Evolutionary conservation across 352 stramenopile species (phyloP).

Genomic region (Globisporangium viniferum): DNA sequence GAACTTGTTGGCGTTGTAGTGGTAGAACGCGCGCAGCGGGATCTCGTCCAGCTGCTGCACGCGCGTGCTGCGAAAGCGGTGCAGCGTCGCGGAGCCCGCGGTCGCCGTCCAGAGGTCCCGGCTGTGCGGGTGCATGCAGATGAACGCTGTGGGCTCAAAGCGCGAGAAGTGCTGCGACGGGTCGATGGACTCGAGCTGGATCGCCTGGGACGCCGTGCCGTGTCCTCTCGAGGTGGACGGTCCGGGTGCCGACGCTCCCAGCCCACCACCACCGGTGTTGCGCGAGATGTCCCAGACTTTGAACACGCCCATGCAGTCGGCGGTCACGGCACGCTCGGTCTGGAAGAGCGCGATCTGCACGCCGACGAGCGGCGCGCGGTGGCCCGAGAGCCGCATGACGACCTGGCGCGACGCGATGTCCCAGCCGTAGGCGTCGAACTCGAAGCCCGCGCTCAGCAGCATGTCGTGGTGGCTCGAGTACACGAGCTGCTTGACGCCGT

Average conservation of each 20-base stretch:
- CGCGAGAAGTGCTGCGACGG: constrained; percentile 45
- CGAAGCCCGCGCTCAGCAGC: constrained; percentile 78
- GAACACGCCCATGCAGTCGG: constrained; percentile 64
- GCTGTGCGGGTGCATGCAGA: constrained; percentile 45
- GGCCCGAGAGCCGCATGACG: constrained; percentile 60
- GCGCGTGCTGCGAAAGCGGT: constrained; percentile 50
- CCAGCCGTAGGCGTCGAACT: constrained; percentile 83
- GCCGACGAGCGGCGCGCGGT: constrained; percentile 71
- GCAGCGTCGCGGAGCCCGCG: constrained; percentile 45
- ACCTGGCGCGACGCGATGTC: constrained; percentile 77
- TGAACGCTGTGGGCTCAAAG: constrained; percentile 56
- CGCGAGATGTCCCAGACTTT: constrained; percentile 86
- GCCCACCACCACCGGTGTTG: constrained; percentile 20
- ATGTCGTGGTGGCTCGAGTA: constrained; percentile 75
- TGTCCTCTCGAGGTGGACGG: not conserved
- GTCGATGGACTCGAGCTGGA: constrained; percentile 66
- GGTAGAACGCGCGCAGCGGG: constrained; percentile 65
- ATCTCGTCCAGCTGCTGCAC: constrained; percentile 73
- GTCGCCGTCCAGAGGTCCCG: constrained; percentile 64
- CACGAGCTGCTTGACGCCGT: constrained; percentile 73
- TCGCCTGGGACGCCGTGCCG: constrained; percentile 37
- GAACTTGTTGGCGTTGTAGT: constrained; percentile 68
- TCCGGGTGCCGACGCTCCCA: not conserved
- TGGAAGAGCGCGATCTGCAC: constrained; percentile 71
- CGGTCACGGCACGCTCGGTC: constrained; percentile 79